Conservation (phyloP, 176 grass and related monocot species). For the Zea luxurians region DNA sequence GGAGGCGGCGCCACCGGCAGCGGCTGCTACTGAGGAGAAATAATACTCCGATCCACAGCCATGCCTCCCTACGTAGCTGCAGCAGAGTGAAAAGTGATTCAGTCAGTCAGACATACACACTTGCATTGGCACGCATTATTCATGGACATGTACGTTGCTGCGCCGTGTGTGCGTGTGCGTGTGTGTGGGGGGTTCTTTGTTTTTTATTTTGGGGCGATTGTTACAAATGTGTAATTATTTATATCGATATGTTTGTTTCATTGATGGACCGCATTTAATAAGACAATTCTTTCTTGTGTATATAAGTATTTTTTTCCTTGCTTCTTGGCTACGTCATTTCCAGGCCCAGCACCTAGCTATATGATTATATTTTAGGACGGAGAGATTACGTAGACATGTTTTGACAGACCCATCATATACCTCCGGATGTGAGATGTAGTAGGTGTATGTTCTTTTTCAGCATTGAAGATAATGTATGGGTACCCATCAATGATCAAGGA, state of each 20-base stretch:
- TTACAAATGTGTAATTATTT: constrained; percentile 66
- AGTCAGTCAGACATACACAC: constrained; percentile 25
- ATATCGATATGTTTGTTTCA: constrained; percentile 54
- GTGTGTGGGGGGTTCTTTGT: constrained; percentile 24
- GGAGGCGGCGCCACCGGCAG: neutral
- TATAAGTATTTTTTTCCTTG: neutral
- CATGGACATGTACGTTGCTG: constrained; percentile 26
- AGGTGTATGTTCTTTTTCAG: too few species aligned
- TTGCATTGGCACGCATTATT: constrained; percentile 30
- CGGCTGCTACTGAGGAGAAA: constrained; percentile 28
- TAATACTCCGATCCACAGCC: neutral
- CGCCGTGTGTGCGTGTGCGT: constrained; percentile 40
- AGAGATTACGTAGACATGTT: too few species aligned
- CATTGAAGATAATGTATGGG: too few species aligned
- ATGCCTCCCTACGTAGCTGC: constrained; percentile 10
- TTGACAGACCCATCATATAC: too few species aligned
- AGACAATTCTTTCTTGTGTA: constrained; percentile 40
- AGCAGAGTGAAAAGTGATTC: constrained; percentile 32
- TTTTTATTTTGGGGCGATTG: constrained; percentile 22
- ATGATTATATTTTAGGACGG: too few species aligned
- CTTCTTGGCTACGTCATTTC: too few species aligned
- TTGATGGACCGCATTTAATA: constrained; percentile 35
- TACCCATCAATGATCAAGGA: too few species aligned
- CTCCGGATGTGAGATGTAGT: too few species aligned
- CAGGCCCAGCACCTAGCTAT: too few species aligned